Conservation (phyloP, 148 eudicot genomes). For the Camellia lanceoleosa region DNA sequence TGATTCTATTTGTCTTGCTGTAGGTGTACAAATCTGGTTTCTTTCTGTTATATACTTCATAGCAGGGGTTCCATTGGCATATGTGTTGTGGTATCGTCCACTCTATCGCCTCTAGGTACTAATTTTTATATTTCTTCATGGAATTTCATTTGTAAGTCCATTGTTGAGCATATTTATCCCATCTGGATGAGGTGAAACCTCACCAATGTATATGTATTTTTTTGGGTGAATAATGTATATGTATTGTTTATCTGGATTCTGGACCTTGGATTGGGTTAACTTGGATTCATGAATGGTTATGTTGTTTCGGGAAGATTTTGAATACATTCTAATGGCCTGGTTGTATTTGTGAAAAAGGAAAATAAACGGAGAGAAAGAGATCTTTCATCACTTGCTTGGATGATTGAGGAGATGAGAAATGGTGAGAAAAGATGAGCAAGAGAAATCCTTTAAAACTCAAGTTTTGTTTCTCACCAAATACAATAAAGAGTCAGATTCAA, state of each 20-base stretch:
- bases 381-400: no score
- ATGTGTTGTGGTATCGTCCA: conserved; percentile 88
- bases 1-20: conserved; percentile 6
- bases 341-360: no score
- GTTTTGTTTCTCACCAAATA: no score
- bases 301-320: background rate
- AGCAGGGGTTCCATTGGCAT: conserved; percentile 86
- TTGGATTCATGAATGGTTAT: background rate
- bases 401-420: no score
- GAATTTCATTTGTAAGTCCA: background rate
- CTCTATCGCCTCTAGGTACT: conserved; percentile 89
- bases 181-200: background rate
- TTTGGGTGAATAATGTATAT: background rate
- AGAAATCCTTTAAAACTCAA: no score
- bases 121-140: background rate
- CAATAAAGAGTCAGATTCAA: no score
- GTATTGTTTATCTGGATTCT: no score
- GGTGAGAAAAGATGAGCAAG: no score
- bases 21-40: conserved; percentile 83
- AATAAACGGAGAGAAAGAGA: no score
- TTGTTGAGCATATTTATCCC: conserved; percentile 1
- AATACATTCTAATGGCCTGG: background rate
- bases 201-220: background rate
- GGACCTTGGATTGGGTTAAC: no score
- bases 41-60: conserved; percentile 89